Conservation (phyloP, 148 eudicot species). For the Silene conica region DNA sequence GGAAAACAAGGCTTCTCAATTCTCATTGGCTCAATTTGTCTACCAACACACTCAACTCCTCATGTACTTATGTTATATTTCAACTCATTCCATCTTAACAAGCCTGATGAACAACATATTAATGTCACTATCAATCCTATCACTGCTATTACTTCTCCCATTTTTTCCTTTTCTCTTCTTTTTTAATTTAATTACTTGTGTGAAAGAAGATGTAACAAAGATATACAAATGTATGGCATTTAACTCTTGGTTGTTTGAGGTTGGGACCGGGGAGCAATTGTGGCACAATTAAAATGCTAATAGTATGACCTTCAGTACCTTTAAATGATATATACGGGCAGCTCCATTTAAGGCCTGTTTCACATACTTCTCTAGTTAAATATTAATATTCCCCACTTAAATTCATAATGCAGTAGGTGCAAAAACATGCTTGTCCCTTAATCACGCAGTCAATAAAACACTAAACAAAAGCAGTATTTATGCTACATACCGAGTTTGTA, state of each 20-base stretch:
- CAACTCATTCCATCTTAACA: too few relatives aligned
- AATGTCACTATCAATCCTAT: too few relatives aligned
- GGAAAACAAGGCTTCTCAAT: too few relatives aligned
- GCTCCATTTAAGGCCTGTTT: not conserved
- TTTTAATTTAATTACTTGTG: too few relatives aligned
- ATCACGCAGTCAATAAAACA: not conserved
- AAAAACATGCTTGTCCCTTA: conserved; percentile 1
- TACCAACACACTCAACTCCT: too few relatives aligned
- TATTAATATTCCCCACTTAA: not conserved
- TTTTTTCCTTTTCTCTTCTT: too few relatives aligned
- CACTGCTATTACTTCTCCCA: too few relatives aligned
- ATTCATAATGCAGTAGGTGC: not conserved
- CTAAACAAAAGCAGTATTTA: not conserved
- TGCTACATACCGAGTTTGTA: conserved; percentile 40
- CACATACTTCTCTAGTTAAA: too few relatives aligned
- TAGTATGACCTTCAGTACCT: conserved; percentile 39
- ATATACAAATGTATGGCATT: not conserved
- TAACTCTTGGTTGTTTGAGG: not conserved
- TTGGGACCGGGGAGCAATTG: not conserved
- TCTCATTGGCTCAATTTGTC: too few relatives aligned
- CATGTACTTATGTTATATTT: too few relatives aligned
- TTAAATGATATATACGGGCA: conserved; percentile 65
- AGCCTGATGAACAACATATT: too few relatives aligned
- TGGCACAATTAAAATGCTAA: not conserved
- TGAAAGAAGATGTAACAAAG: too few relatives aligned